These are phyloP conservation scores for Colletotrichum sp. DNA, from an alignment of 2,329 filamentous ascomycete species.

Conservation along the genomic window DNA sequence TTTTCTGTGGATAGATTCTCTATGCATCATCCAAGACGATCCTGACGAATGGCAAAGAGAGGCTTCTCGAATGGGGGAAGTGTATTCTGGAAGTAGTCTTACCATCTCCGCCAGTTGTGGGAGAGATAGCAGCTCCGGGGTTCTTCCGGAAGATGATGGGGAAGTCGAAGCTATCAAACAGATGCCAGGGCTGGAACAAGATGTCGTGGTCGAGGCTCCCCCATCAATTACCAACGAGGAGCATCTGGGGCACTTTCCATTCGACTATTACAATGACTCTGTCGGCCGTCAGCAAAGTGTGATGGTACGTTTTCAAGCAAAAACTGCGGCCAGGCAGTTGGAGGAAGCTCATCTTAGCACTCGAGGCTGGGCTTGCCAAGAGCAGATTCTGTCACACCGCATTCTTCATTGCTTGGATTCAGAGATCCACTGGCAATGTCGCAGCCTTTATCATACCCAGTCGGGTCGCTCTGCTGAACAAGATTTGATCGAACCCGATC, in stretches of 20 bases:
- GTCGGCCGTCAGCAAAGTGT: too few relatives aligned
- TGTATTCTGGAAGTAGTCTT: background rate
- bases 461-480: background rate
- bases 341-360: background rate
- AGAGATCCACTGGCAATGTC: background rate
- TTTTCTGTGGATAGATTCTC: background rate
- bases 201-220: accelerated
- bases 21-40: background rate
- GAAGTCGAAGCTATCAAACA: too few relatives aligned
- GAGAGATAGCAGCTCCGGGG: background rate
- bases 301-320: accelerated
- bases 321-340: too few relatives aligned
- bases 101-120: background rate
- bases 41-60: background rate
- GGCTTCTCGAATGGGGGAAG: background rate
- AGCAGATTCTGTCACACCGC: background rate
- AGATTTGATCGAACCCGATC: too few relatives aligned
- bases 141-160: background rate
- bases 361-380: background rate
- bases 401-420: background rate
- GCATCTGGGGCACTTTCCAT: background rate
- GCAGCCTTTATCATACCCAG: background rate
- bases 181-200: too few relatives aligned
- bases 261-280: accelerated
- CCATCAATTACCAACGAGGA: too few relatives aligned